Percentiles rank a stretch among this genome's conserved stretches.
Conservation (phyloP, 2,329 filamentous ascomycete species). For the Verticillium nubilum region DNA sequence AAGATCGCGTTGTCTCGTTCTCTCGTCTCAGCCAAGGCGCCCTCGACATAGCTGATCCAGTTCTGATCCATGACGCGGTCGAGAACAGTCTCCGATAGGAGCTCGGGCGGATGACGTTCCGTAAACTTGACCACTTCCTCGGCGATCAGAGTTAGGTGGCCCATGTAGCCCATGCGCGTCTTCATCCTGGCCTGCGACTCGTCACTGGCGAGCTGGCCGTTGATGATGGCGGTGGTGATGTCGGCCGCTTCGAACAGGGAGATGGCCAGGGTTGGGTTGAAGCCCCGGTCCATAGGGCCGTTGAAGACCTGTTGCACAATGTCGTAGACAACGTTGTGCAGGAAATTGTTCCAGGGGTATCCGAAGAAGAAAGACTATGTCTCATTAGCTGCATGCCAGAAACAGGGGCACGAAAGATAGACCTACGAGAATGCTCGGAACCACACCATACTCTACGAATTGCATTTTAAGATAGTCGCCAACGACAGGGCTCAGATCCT, state of each 20-base stretch:
- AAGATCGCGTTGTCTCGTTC: conserved; percentile 98
- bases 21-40: conserved; percentile 84
- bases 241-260: conserved; percentile 89
- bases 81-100: conserved; percentile 76
- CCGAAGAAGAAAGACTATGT: conserved; percentile 90
- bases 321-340: conserved; percentile 98
- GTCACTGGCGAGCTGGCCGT: conserved; percentile 83
- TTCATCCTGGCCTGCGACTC: conserved; percentile 76
- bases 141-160: conserved; percentile 91
- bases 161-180: conserved; percentile 97
- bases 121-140: conserved; percentile 99
- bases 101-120: conserved; percentile 83
- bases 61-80: conserved; percentile 84
- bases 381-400: neutral
- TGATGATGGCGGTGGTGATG: conserved; percentile 86
- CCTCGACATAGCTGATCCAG: conserved; percentile 94
- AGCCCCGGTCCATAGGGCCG: conserved; percentile 93
- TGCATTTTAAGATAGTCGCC: conserved; percentile 93
- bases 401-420: neutral
- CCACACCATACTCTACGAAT: conserved; percentile 90
- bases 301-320: conserved; percentile 99
- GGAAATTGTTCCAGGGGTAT: conserved; percentile 99
- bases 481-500: conserved; percentile 62
- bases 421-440: conserved; percentile 88
- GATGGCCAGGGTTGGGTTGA: conserved; percentile 82